A percentile compares a stretch with the other conserved stretches of the same genome.
Evolutionary conservation across 2,329 filamentous ascomycete species (phyloP).

Genomic region (Periconia sp.): DNA sequence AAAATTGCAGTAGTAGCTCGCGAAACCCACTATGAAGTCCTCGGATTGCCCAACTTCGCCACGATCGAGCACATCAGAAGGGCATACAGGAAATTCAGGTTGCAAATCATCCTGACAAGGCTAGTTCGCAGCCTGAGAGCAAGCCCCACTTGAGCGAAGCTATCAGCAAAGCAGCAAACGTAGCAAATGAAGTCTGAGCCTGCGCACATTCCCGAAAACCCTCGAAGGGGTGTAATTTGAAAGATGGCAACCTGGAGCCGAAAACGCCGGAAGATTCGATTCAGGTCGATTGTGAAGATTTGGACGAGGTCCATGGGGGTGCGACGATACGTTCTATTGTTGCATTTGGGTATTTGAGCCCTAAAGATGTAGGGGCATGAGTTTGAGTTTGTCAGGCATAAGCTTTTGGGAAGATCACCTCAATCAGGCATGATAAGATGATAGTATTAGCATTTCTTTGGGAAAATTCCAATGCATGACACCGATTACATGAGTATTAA

Average conservation of each 20-base stretch:
- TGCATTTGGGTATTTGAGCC: conserved; percentile 3
- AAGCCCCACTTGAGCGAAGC: background rate
- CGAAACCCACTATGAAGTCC: conserved; percentile 1
- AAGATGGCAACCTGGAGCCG: background rate
- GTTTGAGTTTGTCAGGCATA: too few species aligned
- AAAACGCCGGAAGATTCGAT: too few species aligned
- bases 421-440: too few species aligned
- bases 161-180: conserved; percentile 6
- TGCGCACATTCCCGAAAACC: background rate
- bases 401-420: too few species aligned
- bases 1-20: too few species aligned
- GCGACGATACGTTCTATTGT: background rate
- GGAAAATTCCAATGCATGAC: too few species aligned
- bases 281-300: too few species aligned
- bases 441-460: too few species aligned
- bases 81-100: conserved; percentile 4
- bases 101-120: conserved; percentile 5
- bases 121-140: background rate
- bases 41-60: background rate
- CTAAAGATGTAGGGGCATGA: too few species aligned
- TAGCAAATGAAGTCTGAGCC: conserved; percentile 1
- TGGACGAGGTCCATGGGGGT: background rate
- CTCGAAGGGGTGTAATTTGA: background rate
- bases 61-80: conserved; percentile 12
- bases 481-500: too few species aligned